A percentile compares a stretch with the other conserved stretches of the same genome.
Conservation (phyloP, 768 basidiomycete genomes). For the Mycena alexandri region DNA sequence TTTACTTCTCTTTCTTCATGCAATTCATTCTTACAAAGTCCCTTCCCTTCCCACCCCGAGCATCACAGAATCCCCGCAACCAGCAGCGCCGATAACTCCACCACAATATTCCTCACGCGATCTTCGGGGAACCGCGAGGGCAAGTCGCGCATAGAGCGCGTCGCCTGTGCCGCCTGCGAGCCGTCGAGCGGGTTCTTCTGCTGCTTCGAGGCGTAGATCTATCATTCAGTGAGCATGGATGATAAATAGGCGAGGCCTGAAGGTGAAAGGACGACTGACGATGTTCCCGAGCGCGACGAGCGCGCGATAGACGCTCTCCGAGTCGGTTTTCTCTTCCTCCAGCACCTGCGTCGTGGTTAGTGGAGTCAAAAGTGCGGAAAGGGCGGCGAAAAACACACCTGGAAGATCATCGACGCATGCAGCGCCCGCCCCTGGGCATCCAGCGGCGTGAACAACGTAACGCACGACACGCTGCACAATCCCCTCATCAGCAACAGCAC, state of each 20-base stretch:
- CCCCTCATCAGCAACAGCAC: conserved; percentile 7
- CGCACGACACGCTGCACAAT: conserved; percentile 73
- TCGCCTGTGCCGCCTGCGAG: conserved; percentile 56
- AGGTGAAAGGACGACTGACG: conserved; percentile 54
- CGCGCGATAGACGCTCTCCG: conserved; percentile 79
- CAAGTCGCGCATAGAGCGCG: conserved; percentile 54
- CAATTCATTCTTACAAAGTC: too few relatives aligned
- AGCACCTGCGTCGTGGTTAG: conserved; percentile 52
- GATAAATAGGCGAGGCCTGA: not conserved
- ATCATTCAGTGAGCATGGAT: conserved; percentile 17
- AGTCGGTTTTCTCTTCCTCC: conserved; percentile 65
- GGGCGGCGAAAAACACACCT: conserved; percentile 50
- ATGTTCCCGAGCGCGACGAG: conserved; percentile 81
- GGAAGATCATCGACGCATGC: conserved; percentile 59
- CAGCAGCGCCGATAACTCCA: conserved; percentile 62
- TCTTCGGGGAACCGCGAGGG: conserved; percentile 68
- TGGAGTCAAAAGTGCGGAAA: not conserved
- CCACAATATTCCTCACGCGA: conserved; percentile 64
- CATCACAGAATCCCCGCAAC: conserved; percentile 42
- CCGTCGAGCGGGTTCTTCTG: conserved; percentile 51
- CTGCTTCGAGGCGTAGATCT: conserved; percentile 66
- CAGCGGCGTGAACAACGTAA: conserved; percentile 59
- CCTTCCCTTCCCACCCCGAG: too few relatives aligned
- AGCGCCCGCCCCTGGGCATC: conserved; percentile 54
- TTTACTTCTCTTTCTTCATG: too few relatives aligned